Evolutionary conservation across 2,329 filamentous ascomycete species (phyloP).

Genomic region (Chalara sp.): DNA sequence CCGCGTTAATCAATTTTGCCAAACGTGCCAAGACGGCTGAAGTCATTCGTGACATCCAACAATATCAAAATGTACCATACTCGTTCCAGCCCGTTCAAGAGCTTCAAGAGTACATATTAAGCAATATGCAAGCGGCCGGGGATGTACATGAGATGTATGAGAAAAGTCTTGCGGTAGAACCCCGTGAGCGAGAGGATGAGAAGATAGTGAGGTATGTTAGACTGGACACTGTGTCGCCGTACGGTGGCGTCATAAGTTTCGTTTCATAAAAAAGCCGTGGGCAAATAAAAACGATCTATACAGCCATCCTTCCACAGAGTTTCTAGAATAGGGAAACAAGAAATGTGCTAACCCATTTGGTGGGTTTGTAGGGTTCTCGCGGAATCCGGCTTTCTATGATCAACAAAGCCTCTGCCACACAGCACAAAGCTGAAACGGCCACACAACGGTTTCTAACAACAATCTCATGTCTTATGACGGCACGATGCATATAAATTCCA

Average conservation of each 20-base stretch:
- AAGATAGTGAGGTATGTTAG: conserved; percentile 81
- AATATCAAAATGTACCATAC: conserved; percentile 98
- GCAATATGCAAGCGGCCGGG: conserved; percentile 89
- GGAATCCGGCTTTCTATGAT: conserved; percentile 52
- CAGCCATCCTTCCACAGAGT: background rate
- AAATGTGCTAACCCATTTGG: conserved; percentile 21
- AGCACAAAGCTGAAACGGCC: too few species aligned
- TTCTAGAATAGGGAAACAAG: conserved; percentile 4
- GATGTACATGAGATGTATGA: conserved; percentile 99
- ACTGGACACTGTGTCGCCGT: conserved; percentile 12
- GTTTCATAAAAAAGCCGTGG: conserved; percentile 5
- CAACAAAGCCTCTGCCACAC: background rate
- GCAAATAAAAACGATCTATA: conserved; percentile 1
- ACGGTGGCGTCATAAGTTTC: conserved; percentile 14
- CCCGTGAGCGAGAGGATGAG: conserved; percentile 93
- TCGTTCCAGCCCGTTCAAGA: conserved; percentile 82
- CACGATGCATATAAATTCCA: too few species aligned
- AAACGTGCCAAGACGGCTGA: conserved; percentile 97
- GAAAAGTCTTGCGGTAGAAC: conserved; percentile 87
- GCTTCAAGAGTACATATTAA: conserved; percentile 92
- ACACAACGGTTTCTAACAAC: too few species aligned
- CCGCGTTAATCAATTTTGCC: conserved; percentile 95
- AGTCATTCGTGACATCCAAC: conserved; percentile 96
- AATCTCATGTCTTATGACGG: too few species aligned
- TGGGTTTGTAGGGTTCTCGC: conserved; percentile 44